phyloP scores from a whole-genome alignment of 345 rosid species.

The Reutealis trisperma region DNA sequence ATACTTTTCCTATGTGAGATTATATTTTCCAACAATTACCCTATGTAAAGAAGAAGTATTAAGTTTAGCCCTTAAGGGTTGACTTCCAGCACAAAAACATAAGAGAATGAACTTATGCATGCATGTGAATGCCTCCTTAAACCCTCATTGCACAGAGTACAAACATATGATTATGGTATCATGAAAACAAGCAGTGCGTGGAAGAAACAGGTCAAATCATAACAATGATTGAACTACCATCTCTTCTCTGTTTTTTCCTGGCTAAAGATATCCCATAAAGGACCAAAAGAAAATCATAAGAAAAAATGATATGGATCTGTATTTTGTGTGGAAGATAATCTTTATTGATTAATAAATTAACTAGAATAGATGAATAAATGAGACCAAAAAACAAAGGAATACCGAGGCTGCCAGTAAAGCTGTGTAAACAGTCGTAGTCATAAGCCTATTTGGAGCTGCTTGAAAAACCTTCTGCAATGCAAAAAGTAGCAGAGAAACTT shows the following conservation, averaged over 20 bases:
- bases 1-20: too few relatives aligned
- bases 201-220: not conserved
- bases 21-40: too few relatives aligned
- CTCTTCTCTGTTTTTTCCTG: not conserved
- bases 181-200: not conserved
- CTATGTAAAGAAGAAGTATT: not conserved
- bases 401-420: conserved; percentile 98
- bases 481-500: conserved; percentile 85
- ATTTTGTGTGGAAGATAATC: not conserved
- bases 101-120: not conserved
- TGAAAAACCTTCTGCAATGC: conserved; percentile 92
- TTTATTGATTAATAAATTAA: not conserved
- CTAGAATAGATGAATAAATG: not conserved
- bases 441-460: conserved; percentile 88
- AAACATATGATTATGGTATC: not conserved
- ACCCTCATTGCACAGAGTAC: not conserved
- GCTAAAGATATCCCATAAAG: not conserved
- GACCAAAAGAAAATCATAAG: not conserved
- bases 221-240: not conserved
- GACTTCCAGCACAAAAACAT: not conserved
- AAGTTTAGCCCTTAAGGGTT: not conserved
- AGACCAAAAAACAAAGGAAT: conserved; percentile 14
- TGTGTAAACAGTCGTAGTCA: conserved; percentile 80
- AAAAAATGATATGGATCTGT: not conserved
- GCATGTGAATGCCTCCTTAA: not conserved